Percentiles rank a stretch among this genome's conserved stretches.
phyloP scores from a whole-genome alignment of 2,329 filamentous ascomycete species.

The Ploettnerulaceae sp. region DNA sequence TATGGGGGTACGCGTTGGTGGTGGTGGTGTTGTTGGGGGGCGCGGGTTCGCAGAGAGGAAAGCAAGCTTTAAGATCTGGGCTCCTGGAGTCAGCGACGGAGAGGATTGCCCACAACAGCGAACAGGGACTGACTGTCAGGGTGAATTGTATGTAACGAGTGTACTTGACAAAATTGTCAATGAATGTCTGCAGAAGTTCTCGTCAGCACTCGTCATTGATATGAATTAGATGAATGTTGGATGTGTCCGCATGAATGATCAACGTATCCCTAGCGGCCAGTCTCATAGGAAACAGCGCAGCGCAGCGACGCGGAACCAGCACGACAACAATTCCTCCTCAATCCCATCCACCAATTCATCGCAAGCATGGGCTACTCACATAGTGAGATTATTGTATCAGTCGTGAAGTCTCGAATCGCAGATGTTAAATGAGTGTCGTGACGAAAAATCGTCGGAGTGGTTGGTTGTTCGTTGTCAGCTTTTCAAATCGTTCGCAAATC shows the following conservation, averaged over 20 bases:
- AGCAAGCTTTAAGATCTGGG: constrained; percentile 23
- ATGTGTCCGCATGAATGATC: constrained; percentile 29
- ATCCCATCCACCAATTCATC: neutral
- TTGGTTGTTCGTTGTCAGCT: constrained; percentile 23
- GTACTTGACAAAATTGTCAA: constrained; percentile 56
- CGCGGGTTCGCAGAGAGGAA: constrained; percentile 13
- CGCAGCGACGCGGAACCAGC: constrained; percentile 8
- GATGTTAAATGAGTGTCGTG: constrained; percentile 35
- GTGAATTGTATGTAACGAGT: constrained; percentile 45
- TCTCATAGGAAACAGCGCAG: constrained; percentile 8
- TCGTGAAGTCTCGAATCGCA: constrained; percentile 23
- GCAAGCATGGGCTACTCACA: constrained; percentile 27
- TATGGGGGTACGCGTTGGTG: constrained; percentile 14
- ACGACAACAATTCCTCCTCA: constrained; percentile 1
- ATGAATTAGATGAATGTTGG: constrained; percentile 7
- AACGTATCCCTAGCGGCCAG: constrained; percentile 13
- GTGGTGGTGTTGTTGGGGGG: constrained; percentile 11
- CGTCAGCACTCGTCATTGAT: constrained; percentile 24
- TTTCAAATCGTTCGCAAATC: constrained; percentile 26
- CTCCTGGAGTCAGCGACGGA: constrained; percentile 20
- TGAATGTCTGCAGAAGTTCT: constrained; percentile 37
- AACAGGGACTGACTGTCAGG: constrained; percentile 44
- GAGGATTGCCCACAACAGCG: neutral
- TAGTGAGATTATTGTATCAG: constrained; percentile 28
- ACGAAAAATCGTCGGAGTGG: constrained; percentile 33